Conservation (phyloP, 2,329 filamentous ascomycete species). For the Dactylellina parvicollis region DNA sequence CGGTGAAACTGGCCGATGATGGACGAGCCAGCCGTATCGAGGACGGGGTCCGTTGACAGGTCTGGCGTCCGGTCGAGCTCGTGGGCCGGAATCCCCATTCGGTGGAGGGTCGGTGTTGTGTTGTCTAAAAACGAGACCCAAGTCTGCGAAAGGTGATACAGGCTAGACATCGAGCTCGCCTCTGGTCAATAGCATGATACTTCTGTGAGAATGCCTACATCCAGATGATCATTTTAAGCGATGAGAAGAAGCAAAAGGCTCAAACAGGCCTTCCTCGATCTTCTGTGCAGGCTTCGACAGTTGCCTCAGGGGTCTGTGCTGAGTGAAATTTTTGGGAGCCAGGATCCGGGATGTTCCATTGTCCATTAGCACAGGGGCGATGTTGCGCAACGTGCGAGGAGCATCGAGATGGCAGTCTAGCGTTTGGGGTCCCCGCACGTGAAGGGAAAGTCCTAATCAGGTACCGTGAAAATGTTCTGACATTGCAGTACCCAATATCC, state of each 20-base stretch:
- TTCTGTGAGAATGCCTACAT: constrained; percentile 6
- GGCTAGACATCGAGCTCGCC: background rate
- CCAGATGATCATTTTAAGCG: constrained; percentile 28
- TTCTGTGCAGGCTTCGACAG: constrained; percentile 17
- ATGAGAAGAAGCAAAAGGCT: constrained; percentile 48
- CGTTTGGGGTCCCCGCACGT: constrained; percentile 46
- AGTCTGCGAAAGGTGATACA: constrained; percentile 18
- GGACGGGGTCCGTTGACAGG: background rate
- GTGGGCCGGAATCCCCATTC: constrained; percentile 3
- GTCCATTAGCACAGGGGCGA: constrained; percentile 22
- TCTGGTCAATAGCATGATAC: background rate
- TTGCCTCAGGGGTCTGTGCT: constrained; percentile 36
- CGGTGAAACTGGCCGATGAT: background rate
- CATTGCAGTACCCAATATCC: constrained; percentile 20
- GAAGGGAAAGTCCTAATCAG: constrained; percentile 45
- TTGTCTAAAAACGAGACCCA: constrained; percentile 5
- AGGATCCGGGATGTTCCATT: constrained; percentile 33
- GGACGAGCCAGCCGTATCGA: background rate
- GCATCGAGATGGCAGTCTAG: constrained; percentile 16
- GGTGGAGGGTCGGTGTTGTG: constrained; percentile 3
- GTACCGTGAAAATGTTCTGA: constrained; percentile 32
- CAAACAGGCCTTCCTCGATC: constrained; percentile 5
- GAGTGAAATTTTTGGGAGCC: constrained; percentile 36
- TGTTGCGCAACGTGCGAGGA: constrained; percentile 37
- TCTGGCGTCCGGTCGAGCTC: constrained; percentile 8